phyloP scores from a whole-genome alignment of 257 asterid species.

The Solanum verrucosum region DNA sequence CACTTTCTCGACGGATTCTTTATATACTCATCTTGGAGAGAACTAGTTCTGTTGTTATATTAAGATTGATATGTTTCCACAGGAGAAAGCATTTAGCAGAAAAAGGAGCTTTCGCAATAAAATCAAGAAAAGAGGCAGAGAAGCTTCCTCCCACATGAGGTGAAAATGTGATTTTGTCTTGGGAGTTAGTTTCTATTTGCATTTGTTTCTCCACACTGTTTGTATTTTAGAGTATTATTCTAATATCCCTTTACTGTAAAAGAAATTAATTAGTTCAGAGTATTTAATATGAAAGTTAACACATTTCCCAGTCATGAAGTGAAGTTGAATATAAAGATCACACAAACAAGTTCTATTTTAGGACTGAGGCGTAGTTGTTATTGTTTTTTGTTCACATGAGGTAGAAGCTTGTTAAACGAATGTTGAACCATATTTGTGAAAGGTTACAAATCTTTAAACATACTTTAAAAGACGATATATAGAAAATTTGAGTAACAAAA shows the following conservation, averaged over 20 bases:
- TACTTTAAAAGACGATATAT: neutral
- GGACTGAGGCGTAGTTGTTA: neutral
- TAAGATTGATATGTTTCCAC: neutral
- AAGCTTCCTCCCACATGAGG: neutral
- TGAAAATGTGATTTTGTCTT: neutral
- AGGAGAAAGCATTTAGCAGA: slow-evolving; percentile 93
- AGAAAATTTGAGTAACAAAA: neutral
- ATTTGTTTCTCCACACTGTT: neutral
- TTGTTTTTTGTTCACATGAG: neutral
- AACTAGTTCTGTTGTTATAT: neutral
- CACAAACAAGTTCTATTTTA: neutral
- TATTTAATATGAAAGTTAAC: neutral
- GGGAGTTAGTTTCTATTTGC: neutral
- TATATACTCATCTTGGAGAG: neutral
- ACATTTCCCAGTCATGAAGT: neutral
- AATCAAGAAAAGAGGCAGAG: slow-evolving; percentile 64
- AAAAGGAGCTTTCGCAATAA: slow-evolving; percentile 94
- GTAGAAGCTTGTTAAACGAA: neutral
- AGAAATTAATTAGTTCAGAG: neutral
- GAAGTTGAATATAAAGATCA: neutral
- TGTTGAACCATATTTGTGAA: neutral
- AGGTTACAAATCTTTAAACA: neutral
- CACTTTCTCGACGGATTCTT: neutral
- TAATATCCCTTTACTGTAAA: neutral
- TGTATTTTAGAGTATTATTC: neutral